Conservation (phyloP, 805 yeast species). For the Gaillardinia entomophila region DNA sequence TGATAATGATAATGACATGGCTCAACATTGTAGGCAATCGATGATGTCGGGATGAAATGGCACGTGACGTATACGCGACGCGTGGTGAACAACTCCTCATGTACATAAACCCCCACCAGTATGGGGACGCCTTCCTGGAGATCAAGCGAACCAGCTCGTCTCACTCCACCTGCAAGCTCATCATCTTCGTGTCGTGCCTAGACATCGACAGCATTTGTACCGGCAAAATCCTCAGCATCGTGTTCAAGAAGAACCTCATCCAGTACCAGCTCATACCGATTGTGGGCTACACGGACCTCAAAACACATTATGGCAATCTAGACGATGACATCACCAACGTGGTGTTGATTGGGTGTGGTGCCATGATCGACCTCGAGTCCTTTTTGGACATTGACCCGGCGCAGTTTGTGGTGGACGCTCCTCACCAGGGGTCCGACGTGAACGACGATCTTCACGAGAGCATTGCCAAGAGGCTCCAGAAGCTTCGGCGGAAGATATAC, state of each 20-base stretch:
- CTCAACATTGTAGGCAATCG: too few relatives aligned
- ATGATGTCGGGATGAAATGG: too few relatives aligned
- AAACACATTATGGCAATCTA: constrained; percentile 51
- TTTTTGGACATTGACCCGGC: constrained; percentile 61
- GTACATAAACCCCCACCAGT: constrained; percentile 72
- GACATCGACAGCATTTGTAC: constrained; percentile 92
- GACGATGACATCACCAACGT: constrained; percentile 76
- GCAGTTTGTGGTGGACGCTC: constrained; percentile 37
- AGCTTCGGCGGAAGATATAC: constrained; percentile 56
- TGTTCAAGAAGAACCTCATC: constrained; percentile 74
- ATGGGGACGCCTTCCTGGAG: constrained; percentile 59
- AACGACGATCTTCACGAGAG: constrained; percentile 15
- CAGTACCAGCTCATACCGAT: constrained; percentile 90
- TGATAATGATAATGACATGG: neutral
- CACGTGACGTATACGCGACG: too few relatives aligned
- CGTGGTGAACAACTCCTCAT: too few relatives aligned
- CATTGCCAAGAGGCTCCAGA: constrained; percentile 7
- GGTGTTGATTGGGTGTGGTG: constrained; percentile 87
- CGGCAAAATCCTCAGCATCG: constrained; percentile 63
- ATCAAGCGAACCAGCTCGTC: constrained; percentile 71
- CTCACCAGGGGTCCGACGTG: constrained; percentile 16
- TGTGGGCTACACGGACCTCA: constrained; percentile 81
- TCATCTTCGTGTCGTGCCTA: constrained; percentile 83
- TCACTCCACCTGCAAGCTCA: constrained; percentile 88
- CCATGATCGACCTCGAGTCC: constrained; percentile 76